These are phyloP conservation scores for Arachis stenosperma DNA, from an alignment of 306 rosid species.

Conservation along the genomic window DNA sequence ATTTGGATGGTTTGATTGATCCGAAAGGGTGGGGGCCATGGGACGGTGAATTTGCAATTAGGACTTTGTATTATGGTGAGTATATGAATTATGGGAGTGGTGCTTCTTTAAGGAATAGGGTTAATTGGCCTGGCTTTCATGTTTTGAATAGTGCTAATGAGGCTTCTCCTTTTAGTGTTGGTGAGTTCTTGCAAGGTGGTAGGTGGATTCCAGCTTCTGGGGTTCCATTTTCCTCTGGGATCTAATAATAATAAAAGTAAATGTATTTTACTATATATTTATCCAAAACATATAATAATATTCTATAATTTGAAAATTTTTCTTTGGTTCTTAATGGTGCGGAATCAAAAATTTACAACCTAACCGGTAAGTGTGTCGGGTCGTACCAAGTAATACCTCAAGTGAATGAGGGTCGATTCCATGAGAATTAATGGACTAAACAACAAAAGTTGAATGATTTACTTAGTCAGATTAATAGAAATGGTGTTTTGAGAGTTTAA, in stretches of 20 bases:
- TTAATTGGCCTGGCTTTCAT: slow-evolving; percentile 78
- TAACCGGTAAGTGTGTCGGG: too few species aligned
- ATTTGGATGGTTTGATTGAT: slow-evolving; percentile 58
- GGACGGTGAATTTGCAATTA: slow-evolving; percentile 54
- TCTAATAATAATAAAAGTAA: slow-evolving; percentile 15
- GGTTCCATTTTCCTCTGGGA: slow-evolving; percentile 56
- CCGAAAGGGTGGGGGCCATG: slow-evolving; percentile 72
- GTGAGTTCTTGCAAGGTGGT: slow-evolving; percentile 53
- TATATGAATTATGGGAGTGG: slow-evolving; percentile 61
- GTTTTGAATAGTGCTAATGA: slow-evolving; percentile 42
- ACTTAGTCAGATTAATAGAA: too few species aligned
- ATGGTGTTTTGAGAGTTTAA: too few species aligned
- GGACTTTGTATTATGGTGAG: slow-evolving; percentile 67
- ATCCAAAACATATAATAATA: too few species aligned
- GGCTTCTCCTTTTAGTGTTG: slow-evolving; percentile 48
- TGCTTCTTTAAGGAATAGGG: slow-evolving; percentile 55
- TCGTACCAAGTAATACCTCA: too few species aligned
- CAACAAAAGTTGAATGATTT: too few species aligned
- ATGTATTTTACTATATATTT: too few species aligned
- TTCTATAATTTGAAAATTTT: too few species aligned
- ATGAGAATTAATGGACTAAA: too few species aligned
- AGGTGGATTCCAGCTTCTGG: slow-evolving; percentile 65
- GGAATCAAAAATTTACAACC: too few species aligned
- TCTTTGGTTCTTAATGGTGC: too few species aligned
- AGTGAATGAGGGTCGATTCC: too few species aligned